These are phyloP conservation scores for Tolypocladium tundrense DNA, from an alignment of 2,329 filamentous ascomycete species.

Conservation along the genomic window DNA sequence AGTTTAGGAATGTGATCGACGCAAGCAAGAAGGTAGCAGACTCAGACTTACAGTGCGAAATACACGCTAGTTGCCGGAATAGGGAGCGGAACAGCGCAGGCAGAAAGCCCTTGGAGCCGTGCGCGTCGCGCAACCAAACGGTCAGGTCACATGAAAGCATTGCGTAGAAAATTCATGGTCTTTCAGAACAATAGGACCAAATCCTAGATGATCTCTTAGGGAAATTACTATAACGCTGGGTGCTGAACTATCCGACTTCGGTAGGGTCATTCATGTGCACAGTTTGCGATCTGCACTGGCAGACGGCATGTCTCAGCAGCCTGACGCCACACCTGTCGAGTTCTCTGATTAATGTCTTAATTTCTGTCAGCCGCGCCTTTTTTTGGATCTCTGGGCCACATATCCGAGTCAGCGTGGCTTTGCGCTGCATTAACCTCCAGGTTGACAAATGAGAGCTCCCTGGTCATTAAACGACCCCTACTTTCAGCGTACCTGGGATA, in stretches of 20 bases:
- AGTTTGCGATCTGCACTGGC: neutral
- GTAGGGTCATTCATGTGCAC: neutral
- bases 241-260: neutral
- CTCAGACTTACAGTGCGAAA: too few species aligned
- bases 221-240: neutral
- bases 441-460: neutral
- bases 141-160: too few species aligned
- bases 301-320: neutral
- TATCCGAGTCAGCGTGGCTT: neutral
- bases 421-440: neutral
- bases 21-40: too few species aligned
- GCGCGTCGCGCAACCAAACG: too few species aligned
- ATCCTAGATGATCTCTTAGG: too few species aligned
- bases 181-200: too few species aligned
- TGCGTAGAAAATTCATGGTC: too few species aligned
- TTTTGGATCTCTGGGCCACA: neutral
- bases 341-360: neutral
- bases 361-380: neutral
- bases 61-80: too few species aligned
- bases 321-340: neutral
- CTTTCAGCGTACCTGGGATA: neutral
- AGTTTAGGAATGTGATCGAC: too few species aligned
- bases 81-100: too few species aligned
- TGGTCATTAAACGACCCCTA: too few species aligned
- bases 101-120: too few species aligned